A percentile compares a stretch with the other conserved stretches of the same genome.
Conservation (phyloP, 2,329 filamentous ascomycete genomes). For the Coniella vitis region DNA sequence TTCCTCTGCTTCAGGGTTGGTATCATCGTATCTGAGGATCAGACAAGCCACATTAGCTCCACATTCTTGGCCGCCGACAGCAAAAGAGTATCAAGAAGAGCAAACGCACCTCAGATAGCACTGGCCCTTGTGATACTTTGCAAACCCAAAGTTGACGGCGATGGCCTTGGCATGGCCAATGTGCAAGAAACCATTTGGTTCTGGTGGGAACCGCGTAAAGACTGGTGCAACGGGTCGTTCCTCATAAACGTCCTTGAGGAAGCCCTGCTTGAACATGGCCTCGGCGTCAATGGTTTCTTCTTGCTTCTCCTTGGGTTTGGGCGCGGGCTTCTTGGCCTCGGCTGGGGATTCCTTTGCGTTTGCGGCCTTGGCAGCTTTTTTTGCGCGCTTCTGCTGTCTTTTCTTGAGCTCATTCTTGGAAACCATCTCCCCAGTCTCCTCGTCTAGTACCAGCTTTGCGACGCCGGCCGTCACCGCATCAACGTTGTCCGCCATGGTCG, state of each 20-base stretch:
- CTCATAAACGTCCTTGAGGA: conserved; percentile 65
- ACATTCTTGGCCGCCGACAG: background rate
- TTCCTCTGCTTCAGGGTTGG: conserved; percentile 89
- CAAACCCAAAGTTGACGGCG: conserved; percentile 93
- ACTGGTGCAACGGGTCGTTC: conserved; percentile 56
- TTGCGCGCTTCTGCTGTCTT: conserved; percentile 28
- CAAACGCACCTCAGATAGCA: conserved; percentile 12
- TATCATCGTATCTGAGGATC: conserved; percentile 75
- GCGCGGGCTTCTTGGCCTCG: conserved; percentile 23
- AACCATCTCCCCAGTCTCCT: conserved; percentile 35
- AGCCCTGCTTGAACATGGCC: conserved; percentile 74
- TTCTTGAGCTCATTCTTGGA: conserved; percentile 36
- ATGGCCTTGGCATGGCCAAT: conserved; percentile 95
- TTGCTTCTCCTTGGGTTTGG: conserved; percentile 40
- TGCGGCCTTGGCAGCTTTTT: conserved; percentile 21
- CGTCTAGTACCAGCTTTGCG: conserved; percentile 34
- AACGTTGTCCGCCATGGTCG: conserved; percentile 28
- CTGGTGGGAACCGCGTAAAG: conserved; percentile 70
- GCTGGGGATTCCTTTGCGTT: conserved; percentile 12
- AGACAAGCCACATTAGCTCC: conserved; percentile 37
- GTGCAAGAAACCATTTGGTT: conserved; percentile 90
- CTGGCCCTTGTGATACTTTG: conserved; percentile 71
- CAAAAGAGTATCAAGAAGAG: background rate
- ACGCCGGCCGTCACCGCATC: conserved; percentile 21
- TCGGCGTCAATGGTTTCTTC: conserved; percentile 42